Conservation (phyloP, 495 filamentous ascomycete species). For the Neurospora sp. region DNA sequence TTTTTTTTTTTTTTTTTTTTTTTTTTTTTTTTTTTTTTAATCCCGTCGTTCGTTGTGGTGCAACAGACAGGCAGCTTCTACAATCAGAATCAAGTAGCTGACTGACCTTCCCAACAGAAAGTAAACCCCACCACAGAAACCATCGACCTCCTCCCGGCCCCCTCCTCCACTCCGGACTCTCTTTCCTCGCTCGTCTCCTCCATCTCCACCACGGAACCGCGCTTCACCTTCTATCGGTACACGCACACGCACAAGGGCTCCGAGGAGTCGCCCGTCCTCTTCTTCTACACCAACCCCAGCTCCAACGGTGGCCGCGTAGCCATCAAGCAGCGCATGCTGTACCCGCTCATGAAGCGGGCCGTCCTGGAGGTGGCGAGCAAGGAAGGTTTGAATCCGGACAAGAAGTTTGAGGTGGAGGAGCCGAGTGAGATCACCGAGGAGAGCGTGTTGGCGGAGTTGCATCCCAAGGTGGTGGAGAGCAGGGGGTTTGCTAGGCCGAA, state of each 20-base stretch:
- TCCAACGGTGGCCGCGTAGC: constrained; percentile 45
- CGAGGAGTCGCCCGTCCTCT: constrained; percentile 60
- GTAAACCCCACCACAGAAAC: constrained; percentile 70
- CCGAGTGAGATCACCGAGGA: constrained; percentile 72
- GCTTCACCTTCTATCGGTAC: constrained; percentile 86
- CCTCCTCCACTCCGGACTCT: constrained; percentile 21
- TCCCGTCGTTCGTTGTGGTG: no score
- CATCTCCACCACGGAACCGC: constrained; percentile 74
- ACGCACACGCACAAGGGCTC: constrained; percentile 39
- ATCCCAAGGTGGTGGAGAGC: constrained; percentile 58
- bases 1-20: no score
- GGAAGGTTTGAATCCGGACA: constrained; percentile 62
- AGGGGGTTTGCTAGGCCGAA: constrained; percentile 81
- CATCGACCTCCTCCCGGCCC: constrained; percentile 56
- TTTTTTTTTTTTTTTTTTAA: no score
- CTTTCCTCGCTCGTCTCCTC: constrained; percentile 17
- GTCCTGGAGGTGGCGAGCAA: constrained; percentile 57
- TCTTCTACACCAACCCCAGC: constrained; percentile 88
- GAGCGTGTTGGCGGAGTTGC: constrained; percentile 63
- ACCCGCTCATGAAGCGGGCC: constrained; percentile 69
- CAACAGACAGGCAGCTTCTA: no score
- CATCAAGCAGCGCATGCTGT: constrained; percentile 92
- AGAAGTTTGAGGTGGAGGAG: constrained; percentile 53
- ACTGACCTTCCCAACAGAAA: constrained; percentile 31
- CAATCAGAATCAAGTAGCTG: no score